A percentile compares a stretch with the other conserved stretches of the same genome.
Conservation (phyloP, 805 yeast species). For the Ogataea salicorniae region DNA sequence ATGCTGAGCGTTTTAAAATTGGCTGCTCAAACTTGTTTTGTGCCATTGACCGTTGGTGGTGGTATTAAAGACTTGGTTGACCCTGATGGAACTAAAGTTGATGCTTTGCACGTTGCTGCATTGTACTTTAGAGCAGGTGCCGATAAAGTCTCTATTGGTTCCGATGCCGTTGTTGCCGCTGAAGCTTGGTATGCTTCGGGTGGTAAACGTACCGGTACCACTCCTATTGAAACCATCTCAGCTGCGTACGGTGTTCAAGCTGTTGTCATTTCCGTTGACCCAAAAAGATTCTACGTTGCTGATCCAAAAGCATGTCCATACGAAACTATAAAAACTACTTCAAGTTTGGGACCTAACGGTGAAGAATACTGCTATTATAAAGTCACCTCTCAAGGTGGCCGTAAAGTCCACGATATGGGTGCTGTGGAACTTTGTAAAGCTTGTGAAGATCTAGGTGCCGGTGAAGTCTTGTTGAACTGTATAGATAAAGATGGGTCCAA, state of each 20-base stretch:
- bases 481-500: constrained; percentile 97
- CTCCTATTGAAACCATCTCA: constrained; percentile 93
- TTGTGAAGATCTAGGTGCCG: constrained; percentile 92
- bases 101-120: constrained; percentile 89
- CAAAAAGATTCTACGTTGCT: constrained; percentile 76
- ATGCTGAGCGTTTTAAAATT: constrained; percentile 83
- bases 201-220: constrained; percentile 55
- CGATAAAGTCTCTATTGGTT: constrained; percentile 96
- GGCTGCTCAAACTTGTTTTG: constrained; percentile 89
- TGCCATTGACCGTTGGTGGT: constrained; percentile 97
- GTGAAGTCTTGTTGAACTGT: constrained; percentile 88
- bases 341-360: constrained; percentile 76
- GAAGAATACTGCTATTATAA: constrained; percentile 90
- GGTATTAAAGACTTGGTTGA: constrained; percentile 91
- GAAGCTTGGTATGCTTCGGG: constrained; percentile 67
- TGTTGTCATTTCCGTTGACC: constrained; percentile 97
- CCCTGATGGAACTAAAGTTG: constrained; percentile 70
- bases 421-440: constrained; percentile 86
- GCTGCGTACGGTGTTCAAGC: constrained; percentile 94
- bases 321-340: constrained; percentile 62
- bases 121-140: constrained; percentile 95
- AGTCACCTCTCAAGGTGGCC: constrained; percentile 95
- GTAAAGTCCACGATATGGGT: constrained; percentile 82
- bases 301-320: constrained; percentile 57
- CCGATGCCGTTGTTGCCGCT: constrained; percentile 93